phyloP scores from a whole-genome alignment of 2,329 filamentous ascomycete species.

The Hypoxylon sp. region DNA sequence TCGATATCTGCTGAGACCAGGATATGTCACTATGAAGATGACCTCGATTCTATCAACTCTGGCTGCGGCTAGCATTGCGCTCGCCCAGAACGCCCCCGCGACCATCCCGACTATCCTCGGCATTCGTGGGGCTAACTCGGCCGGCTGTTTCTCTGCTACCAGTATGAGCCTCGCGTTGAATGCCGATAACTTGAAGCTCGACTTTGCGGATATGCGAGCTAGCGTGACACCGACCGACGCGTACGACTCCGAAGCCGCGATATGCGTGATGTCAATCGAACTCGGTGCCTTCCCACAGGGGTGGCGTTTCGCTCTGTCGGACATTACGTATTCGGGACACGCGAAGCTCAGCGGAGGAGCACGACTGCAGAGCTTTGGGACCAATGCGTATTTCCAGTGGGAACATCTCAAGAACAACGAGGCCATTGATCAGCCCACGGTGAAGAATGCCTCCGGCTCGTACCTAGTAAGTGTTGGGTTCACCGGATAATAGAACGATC shows the following conservation, averaged over 20 bases:
- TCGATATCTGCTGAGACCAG: neutral
- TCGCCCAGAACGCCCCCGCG: conserved; percentile 31
- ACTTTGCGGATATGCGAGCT: conserved; percentile 42
- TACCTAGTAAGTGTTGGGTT: conserved; percentile 26
- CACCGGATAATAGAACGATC: neutral
- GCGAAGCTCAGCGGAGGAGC: conserved; percentile 37
- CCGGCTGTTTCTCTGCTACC: conserved; percentile 39
- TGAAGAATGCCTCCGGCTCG: conserved; percentile 42
- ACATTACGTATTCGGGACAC: conserved; percentile 39
- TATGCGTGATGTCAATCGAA: conserved; percentile 40
- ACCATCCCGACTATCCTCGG: conserved; percentile 41
- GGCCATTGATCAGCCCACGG: conserved; percentile 21
- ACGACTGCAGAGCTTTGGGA: conserved; percentile 34
- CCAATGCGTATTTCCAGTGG: conserved; percentile 42
- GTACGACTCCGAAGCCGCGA: conserved; percentile 41
- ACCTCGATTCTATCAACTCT: conserved; percentile 10
- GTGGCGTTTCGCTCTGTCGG: conserved; percentile 37
- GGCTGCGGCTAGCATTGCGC: conserved; percentile 12
- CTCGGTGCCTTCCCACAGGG: conserved; percentile 40
- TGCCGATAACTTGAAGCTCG: conserved; percentile 25
- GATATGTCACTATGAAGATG: conserved; percentile 18
- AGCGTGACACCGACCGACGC: conserved; percentile 34
- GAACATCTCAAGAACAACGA: conserved; percentile 41
- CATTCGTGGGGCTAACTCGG: conserved; percentile 41
- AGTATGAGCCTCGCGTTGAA: conserved; percentile 30